Evolutionary conservation across 2,329 filamentous ascomycete genomes (phyloP), one percentile per base, ranked within the genome.

Genomic region (Grosmannia serpens): DNA sequence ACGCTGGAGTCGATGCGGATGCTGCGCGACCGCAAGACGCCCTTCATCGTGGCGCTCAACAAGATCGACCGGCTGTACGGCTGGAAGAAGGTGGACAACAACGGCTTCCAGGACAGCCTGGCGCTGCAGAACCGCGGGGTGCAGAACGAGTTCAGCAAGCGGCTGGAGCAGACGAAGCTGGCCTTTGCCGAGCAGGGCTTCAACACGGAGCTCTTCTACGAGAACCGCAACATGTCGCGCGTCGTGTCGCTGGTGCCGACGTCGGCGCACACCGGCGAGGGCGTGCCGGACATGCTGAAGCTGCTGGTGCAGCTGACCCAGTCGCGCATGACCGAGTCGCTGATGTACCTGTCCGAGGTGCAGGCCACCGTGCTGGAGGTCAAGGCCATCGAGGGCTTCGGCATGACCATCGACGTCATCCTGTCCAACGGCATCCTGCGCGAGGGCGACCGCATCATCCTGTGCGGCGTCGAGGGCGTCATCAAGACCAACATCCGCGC

Each of bases 1-100:
- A 99, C 94, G 20, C 80, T 97, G 35, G 95, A 99, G 75, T 99
- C 94, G 2, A 97, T 99, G 90, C 88, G 85, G 65, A 77, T 99
- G 63, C 84, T 99, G 56, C 84, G 92, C 69, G 92, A 96, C 67
- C 84, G 90, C 67, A 95, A 94, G 75, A 99, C 94, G 26, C 94
- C 94, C 6, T 99, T 99, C 77, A 95, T 99, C 65, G 95, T 99
- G 47, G 95, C 95, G 1, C 80, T 99, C 69, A 99, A 99, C 86
- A 99, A 99, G 80, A 97, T 99, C 65, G 94, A 99, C 83, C 91
- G 94, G 83, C 85, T 99, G 20, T 99, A 96, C 71, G 91, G 90
- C 70, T 99, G 95, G 94, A 96, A 96, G 80, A 91, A 92, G 77
- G 90, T 96, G 62, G 91, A 94, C 68, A 96, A 99, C 82, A 99